Base-by-base conservation (phyloP, 805 yeast genomes). In the Nakazawaea populi region DNA sequence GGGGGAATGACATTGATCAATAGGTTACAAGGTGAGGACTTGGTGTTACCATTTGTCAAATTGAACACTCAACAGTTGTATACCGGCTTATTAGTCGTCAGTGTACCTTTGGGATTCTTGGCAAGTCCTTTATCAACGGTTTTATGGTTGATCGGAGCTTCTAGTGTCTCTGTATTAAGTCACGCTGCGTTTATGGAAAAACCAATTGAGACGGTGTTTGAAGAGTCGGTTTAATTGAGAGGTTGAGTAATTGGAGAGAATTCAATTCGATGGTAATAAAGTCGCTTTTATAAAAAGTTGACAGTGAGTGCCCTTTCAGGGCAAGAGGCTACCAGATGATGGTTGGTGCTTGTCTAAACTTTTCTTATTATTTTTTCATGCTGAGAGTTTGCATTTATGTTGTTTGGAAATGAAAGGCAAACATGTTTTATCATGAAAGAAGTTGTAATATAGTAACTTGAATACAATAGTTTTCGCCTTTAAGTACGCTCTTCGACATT, bases 41-140 rank as follows among this genome's bases (percentile, higher is more conserved):
- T 95, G 62, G 73, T 89, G 39, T 70, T 76, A 28, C 88, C 90
- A 41, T 74, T 87, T 56, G 86, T 86, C 41, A 74, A 82, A 54
- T 75, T 85, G 60, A 80, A 86, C 58, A 79, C 87, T 42, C 78
- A 86, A 35, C 95, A 88, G 67, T 74, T 89, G 55, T 89, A 89
- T 73, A 88, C 92, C 36, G 94, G 83, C 18, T 75, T 89, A 59
- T 71, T 87, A 55, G 76, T 87, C 56, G 74, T 89, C 52, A 80
- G 89, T 42, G 73, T 89, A 44, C 96, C 96, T 7, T 75, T 89
- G 58, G 92, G 92, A 28, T 78, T 89, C 64, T 72, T 87, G 57
- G 96, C 96, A n/a, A 82, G 89, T 57, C 96, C 96, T 36, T 75
- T 89, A 57, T 78, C 90, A 48, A 87, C 96, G n/a, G 68, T 89